Evolutionary conservation across 2,329 filamentous ascomycete genomes (phyloP).

Genomic region (Talaromyces pinophilus): DNA sequence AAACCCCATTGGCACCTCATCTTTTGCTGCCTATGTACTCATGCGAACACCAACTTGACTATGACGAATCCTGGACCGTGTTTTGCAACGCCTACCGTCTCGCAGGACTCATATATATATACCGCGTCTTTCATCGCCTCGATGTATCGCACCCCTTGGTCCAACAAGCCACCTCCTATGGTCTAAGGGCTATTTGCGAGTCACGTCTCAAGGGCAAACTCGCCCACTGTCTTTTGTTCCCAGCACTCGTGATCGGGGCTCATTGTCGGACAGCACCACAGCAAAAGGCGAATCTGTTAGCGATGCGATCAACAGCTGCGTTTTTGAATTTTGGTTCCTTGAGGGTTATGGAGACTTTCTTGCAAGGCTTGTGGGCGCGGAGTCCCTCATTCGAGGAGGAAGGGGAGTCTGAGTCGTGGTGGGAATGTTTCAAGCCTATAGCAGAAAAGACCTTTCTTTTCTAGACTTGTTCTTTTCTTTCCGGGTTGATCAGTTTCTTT

Average conservation of each 20-base stretch:
- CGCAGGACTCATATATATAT: conserved; percentile 47
- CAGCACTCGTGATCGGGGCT: conserved; percentile 24
- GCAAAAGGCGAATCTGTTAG: conserved; percentile 19
- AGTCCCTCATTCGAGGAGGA: background rate
- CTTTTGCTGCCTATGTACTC: conserved; percentile 10
- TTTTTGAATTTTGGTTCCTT: conserved; percentile 25
- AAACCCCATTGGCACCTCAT: background rate
- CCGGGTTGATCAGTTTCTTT: background rate
- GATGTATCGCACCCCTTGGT: conserved; percentile 44
- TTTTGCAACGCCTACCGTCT: conserved; percentile 47
- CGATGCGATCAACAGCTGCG: conserved; percentile 18
- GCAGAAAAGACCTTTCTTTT: conserved; percentile 24
- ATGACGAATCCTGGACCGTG: conserved; percentile 36
- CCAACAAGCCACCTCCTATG: conserved; percentile 33
- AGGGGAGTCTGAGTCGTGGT: conserved; percentile 18
- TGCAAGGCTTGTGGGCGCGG: conserved; percentile 19
- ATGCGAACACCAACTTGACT: conserved; percentile 28
- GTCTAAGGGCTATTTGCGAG: conserved; percentile 23
- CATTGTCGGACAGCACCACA: conserved; percentile 20
- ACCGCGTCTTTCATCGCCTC: conserved; percentile 46
- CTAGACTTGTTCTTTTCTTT: conserved; percentile 6
- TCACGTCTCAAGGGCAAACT: conserved; percentile 24
- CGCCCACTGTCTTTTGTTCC: conserved; percentile 25
- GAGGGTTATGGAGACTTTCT: conserved; percentile 24
- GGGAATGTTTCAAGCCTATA: conserved; percentile 24